phyloP scores from a whole-genome alignment of 805 yeast species.

The Zygoascus biomembranicola region DNA sequence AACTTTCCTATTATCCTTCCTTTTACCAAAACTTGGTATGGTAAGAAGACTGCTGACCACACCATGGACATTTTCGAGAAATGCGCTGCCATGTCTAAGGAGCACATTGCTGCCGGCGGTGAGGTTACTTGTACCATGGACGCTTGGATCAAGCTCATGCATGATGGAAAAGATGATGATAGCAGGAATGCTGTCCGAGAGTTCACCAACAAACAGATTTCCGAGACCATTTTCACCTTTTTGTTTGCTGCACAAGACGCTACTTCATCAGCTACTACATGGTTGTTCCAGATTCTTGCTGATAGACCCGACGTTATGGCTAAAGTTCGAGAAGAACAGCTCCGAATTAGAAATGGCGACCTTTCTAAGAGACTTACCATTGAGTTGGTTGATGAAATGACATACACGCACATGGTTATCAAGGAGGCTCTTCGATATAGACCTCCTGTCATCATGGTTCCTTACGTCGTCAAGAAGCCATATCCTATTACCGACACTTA shows the following conservation, averaged over 20 bases:
- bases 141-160: slow-evolving; percentile 86
- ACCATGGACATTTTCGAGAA: slow-evolving; percentile 85
- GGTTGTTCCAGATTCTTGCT: slow-evolving; percentile 94
- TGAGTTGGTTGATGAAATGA: slow-evolving; percentile 78
- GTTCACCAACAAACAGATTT: slow-evolving; percentile 82
- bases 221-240: slow-evolving; percentile 94
- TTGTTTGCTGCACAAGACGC: slow-evolving; percentile 98
- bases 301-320: slow-evolving; percentile 87
- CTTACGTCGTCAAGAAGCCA: slow-evolving; percentile 80
- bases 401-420: slow-evolving; percentile 82
- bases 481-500: slow-evolving; percentile 79
- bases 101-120: slow-evolving; percentile 68
- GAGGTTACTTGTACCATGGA: slow-evolving; percentile 86
- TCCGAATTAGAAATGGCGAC: slow-evolving; percentile 72
- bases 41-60: slow-evolving; percentile 84
- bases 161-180: slow-evolving; percentile 42
- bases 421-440: slow-evolving; percentile 88
- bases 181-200: slow-evolving; percentile 63
- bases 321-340: slow-evolving; percentile 88
- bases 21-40: slow-evolving; percentile 96
- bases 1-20: slow-evolving; percentile 97
- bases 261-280: slow-evolving; percentile 91
- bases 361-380: slow-evolving; percentile 52
- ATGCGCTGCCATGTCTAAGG: slow-evolving; percentile 85
- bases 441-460: slow-evolving; percentile 98